Percentiles rank a stretch among this genome's conserved stretches.
phyloP scores from a whole-genome alignment of 371 early-diverging fungal species.

The Actinomucor elegans region DNA sequence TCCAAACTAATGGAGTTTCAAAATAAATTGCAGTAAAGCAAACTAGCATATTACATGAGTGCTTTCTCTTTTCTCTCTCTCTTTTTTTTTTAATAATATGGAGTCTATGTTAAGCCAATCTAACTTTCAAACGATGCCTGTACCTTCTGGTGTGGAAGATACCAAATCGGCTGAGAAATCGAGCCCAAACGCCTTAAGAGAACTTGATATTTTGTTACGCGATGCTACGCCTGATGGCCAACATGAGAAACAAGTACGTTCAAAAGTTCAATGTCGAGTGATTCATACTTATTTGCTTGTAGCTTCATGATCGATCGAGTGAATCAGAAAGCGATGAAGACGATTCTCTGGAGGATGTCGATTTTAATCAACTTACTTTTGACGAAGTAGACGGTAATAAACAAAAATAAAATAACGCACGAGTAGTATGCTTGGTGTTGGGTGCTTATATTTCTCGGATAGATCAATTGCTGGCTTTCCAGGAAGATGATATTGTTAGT shows the following conservation, averaged over 20 bases:
- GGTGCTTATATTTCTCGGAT: background rate
- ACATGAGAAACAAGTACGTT: background rate
- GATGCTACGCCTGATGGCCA: background rate
- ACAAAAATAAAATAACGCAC: background rate
- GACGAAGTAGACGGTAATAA: slow-evolving; percentile 58
- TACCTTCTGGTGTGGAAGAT: slow-evolving; percentile 17
- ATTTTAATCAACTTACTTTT: slow-evolving; percentile 46
- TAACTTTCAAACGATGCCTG: too few species aligned
- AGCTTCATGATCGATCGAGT: background rate
- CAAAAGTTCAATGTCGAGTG: background rate
- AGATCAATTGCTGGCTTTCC: slow-evolving; percentile 65
- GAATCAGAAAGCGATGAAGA: slow-evolving; percentile 8
- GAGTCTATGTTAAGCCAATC: too few species aligned
- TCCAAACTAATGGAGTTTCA: too few species aligned
- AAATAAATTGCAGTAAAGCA: too few species aligned
- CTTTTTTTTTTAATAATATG: too few species aligned
- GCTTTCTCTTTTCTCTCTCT: too few species aligned
- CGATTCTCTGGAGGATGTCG: slow-evolving; percentile 24
- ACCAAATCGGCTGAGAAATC: background rate
- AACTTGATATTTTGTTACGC: slow-evolving; percentile 34
- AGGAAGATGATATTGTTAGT: slow-evolving; percentile 80
- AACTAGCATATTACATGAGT: too few species aligned
- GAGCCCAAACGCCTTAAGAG: slow-evolving; percentile 15
- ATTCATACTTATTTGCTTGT: background rate
- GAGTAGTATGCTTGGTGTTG: background rate